A percentile compares a stretch with the other conserved stretches of the same genome.
These are phyloP conservation scores for Trypanosoma melophagium DNA, from an alignment of 208 protist species.

Conservation along the genomic window DNA sequence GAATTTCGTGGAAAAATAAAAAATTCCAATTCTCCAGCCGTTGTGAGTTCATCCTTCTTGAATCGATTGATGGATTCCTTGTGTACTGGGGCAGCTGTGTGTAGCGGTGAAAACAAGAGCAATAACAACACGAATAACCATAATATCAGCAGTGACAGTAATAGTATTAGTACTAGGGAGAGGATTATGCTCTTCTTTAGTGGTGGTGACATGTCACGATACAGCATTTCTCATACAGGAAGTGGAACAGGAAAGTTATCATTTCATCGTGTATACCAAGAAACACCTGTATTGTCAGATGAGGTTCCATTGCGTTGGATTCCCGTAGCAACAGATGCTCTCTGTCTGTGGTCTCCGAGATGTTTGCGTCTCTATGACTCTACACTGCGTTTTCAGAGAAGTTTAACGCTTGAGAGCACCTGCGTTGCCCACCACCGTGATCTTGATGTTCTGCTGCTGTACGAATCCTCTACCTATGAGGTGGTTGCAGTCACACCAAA, in stretches of 20 bases:
- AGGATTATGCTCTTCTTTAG: constrained; percentile 33
- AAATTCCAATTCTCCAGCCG: constrained; percentile 8
- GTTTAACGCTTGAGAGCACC: constrained; percentile 30
- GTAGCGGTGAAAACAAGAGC: no score
- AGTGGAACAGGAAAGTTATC: constrained; percentile 11
- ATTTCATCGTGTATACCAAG: constrained; percentile 28
- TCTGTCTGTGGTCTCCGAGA: constrained; percentile 38
- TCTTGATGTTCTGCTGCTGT: constrained; percentile 30
- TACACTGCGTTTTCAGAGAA: constrained; percentile 6
- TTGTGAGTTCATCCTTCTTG: constrained; percentile 21
- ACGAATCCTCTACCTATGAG: constrained; percentile 25
- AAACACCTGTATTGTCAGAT: constrained; percentile 23
- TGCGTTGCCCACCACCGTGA: constrained; percentile 31
- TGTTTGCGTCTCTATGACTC: constrained; percentile 27
- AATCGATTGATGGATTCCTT: constrained; percentile 17
- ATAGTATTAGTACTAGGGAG: not conserved
- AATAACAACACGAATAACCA: no score
- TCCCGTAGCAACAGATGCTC: not conserved
- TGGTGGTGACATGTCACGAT: constrained; percentile 32
- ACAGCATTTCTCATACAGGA: constrained; percentile 6
- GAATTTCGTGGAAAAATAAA: constrained; percentile 78
- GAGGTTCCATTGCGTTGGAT: constrained; percentile 31
- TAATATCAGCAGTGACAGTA: no score
- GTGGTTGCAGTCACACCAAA: constrained; percentile 30
- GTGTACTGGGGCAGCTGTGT: constrained; percentile 28